Percentiles rank a stretch among this genome's conserved stretches.
These are phyloP conservation scores for Abrus pulchellus DNA, from an alignment of 306 rosid genomes.

Conservation along the genomic window DNA sequence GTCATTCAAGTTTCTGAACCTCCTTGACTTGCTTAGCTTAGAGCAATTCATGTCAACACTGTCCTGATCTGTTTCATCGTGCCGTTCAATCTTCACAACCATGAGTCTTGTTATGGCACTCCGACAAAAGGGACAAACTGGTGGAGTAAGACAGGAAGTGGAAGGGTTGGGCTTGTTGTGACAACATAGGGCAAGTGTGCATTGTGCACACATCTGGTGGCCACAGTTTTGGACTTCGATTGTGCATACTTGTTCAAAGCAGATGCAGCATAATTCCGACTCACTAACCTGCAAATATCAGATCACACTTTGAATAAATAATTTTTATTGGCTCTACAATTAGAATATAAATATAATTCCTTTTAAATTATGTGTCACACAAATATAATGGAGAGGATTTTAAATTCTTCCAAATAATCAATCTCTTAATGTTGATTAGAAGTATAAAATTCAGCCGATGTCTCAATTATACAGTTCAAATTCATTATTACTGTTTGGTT, in stretches of 20 bases:
- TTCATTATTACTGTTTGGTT: neutral
- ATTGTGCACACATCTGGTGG: constrained; percentile 99
- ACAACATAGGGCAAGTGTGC: constrained; percentile 94
- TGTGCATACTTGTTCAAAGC: constrained; percentile 92
- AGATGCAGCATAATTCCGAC: constrained; percentile 87
- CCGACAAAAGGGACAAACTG: constrained; percentile 96
- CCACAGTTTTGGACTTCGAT: constrained; percentile 92
- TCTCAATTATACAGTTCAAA: constrained; percentile 5
- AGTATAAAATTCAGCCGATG: neutral
- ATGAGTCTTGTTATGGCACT: constrained; percentile 70
- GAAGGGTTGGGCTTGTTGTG: constrained; percentile 92
- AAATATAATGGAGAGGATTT: neutral
- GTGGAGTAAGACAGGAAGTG: constrained; percentile 74
- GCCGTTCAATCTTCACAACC: constrained; percentile 65
- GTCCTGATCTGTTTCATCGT: constrained; percentile 64
- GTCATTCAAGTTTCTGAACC: constrained; percentile 68
- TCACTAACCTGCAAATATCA: constrained; percentile 81
- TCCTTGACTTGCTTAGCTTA: constrained; percentile 70
- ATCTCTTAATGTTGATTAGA: neutral
- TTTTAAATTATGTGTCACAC: neutral
- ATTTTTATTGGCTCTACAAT: constrained; percentile 26
- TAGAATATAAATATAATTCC: constrained; percentile 23
- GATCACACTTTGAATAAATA: constrained; percentile 34
- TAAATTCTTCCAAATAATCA: constrained; percentile 4
- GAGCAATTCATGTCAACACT: constrained; percentile 54